These are phyloP conservation scores for Euphrasia confusa DNA, from an alignment of 257 asterid species.

Conservation along the genomic window DNA sequence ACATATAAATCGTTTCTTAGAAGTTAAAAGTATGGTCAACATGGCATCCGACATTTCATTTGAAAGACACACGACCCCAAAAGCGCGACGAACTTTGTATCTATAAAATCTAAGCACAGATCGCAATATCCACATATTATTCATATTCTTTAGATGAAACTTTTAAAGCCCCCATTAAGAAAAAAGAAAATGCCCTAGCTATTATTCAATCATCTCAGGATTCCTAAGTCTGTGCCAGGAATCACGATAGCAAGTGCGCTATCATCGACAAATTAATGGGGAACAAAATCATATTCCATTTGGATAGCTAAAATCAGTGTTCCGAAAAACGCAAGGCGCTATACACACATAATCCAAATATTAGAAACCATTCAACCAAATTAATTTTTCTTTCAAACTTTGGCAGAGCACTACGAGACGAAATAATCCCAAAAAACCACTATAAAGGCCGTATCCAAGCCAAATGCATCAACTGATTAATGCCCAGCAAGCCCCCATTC, in stretches of 20 bases:
- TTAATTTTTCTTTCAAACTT: neutral
- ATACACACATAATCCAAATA: neutral
- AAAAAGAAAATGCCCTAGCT: neutral
- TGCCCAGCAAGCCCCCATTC: conserved; percentile 6
- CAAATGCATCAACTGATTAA: conserved; percentile 14
- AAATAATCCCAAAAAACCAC: neutral
- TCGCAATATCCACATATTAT: neutral
- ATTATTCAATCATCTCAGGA: conserved; percentile 3
- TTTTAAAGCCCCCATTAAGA: neutral
- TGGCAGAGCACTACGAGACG: conserved; percentile 5
- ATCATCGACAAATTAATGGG: neutral
- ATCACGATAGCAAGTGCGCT: conserved; percentile 4
- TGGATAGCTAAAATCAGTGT: neutral
- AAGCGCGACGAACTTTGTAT: neutral
- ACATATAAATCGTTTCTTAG: neutral
- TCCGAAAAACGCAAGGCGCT: too few relatives aligned
- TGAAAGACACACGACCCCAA: neutral
- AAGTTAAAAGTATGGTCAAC: neutral
- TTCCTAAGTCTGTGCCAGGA: neutral
- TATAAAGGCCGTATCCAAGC: neutral
- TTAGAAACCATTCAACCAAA: neutral
- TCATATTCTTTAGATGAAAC: neutral
- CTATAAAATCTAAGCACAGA: neutral
- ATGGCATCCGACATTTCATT: conserved; percentile 6
- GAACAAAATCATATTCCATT: neutral